phyloP scores from a whole-genome alignment of 2,329 filamentous ascomycete genomes.

The Fusarium albidum region DNA sequence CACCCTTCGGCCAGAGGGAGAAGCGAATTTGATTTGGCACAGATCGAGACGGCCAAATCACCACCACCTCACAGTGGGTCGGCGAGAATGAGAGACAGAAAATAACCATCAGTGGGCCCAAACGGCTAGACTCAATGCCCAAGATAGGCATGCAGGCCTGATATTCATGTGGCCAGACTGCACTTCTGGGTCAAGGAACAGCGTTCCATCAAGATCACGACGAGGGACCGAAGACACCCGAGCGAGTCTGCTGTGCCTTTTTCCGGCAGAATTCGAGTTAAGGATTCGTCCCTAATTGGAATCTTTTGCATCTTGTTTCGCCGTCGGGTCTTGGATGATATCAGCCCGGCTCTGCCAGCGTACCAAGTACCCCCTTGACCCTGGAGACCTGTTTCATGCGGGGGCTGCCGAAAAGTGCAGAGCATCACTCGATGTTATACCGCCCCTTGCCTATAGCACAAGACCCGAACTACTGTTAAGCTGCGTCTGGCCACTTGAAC shows the following conservation, averaged over 20 bases:
- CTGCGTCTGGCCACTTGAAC: slow-evolving; percentile 1
- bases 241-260: background rate
- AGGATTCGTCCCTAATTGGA: background rate
- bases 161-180: background rate
- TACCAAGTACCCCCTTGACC: slow-evolving; percentile 28
- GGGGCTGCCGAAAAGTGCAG: slow-evolving; percentile 14
- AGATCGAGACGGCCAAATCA: slow-evolving; percentile 8
- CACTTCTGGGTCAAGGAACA: background rate
- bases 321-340: slow-evolving; percentile 20
- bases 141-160: slow-evolving; percentile 1
- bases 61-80: background rate
- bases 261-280: background rate
- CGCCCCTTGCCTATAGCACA: slow-evolving; percentile 16
- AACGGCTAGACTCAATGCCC: slow-evolving; percentile 9
- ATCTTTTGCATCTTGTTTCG: slow-evolving; percentile 17
- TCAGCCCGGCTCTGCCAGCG: slow-evolving; percentile 5
- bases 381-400: slow-evolving; percentile 30
- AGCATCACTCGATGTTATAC: slow-evolving; percentile 16
- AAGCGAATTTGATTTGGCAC: background rate
- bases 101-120: slow-evolving; percentile 1
- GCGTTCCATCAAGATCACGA: background rate
- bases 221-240: background rate
- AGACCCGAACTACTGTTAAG: slow-evolving; percentile 12
- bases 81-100: background rate
- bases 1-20: slow-evolving; percentile 15